phyloP scores from a whole-genome alignment of 2,329 filamentous ascomycete genomes.

The Emergomyces orientalis region DNA sequence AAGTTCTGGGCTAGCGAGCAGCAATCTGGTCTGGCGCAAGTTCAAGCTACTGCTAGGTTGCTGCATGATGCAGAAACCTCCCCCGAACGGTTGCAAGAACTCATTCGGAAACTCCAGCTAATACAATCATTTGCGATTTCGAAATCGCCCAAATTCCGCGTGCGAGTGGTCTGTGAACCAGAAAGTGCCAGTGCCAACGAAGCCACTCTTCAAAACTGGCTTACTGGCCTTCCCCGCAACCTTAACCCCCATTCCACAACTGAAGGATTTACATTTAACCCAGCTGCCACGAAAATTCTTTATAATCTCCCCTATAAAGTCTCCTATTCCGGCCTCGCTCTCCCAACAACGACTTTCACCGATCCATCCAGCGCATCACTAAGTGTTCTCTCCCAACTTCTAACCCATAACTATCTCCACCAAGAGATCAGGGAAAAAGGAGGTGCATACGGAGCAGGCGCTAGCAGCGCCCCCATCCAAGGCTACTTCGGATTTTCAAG shows the following conservation, averaged over 20 bases:
- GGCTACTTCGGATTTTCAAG: constrained; percentile 92
- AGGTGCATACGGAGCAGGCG: constrained; percentile 88
- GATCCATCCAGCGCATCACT: constrained; percentile 66
- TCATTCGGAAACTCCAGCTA: constrained; percentile 72
- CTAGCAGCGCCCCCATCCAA: constrained; percentile 68
- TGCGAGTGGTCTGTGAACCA: constrained; percentile 74
- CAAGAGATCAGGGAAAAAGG: constrained; percentile 97
- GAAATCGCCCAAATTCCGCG: constrained; percentile 58
- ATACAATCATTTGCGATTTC: constrained; percentile 73
- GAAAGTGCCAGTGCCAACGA: constrained; percentile 65
- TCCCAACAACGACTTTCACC: constrained; percentile 77
- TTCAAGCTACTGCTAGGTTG: constrained; percentile 71
- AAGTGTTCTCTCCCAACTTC: constrained; percentile 78
- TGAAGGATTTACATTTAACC: constrained; percentile 20
- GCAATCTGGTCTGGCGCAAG: constrained; percentile 80
- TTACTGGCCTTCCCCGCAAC: constrained; percentile 48
- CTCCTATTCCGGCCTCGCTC: constrained; percentile 77
- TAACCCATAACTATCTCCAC: constrained; percentile 94
- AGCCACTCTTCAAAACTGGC: constrained; percentile 59
- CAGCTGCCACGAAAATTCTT: constrained; percentile 58
- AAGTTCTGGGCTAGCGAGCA: constrained; percentile 69
- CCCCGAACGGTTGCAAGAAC: constrained; percentile 59
- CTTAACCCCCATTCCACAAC: constrained; percentile 27
- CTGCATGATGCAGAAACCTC: constrained; percentile 57
- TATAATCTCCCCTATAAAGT: constrained; percentile 96